These are phyloP conservation scores for Closterium sp. DNA, from an alignment of 139 green algal genomes.

Conservation along the genomic window DNA sequence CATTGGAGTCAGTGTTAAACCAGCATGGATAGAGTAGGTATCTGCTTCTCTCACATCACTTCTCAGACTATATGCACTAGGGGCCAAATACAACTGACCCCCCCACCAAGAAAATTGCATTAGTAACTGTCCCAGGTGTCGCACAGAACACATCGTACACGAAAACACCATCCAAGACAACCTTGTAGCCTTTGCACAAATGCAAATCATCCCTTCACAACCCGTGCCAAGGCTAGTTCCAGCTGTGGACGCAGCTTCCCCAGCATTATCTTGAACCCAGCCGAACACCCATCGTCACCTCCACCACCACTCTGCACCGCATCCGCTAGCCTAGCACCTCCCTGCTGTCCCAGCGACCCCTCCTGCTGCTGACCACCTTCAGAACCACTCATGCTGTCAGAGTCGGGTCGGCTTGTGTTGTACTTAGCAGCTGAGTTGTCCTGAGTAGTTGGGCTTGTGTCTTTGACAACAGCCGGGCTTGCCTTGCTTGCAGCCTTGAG, in stretches of 20 bases:
- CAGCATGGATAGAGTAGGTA: too few species aligned
- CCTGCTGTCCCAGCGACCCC: neutral
- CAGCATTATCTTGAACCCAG: slow-evolving; percentile 40
- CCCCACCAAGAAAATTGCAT: too few species aligned
- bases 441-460: neutral
- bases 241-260: slow-evolving; percentile 24
- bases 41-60: too few species aligned
- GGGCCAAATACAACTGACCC: too few species aligned
- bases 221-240: neutral
- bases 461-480: neutral
- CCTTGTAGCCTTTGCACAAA: too few species aligned
- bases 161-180: too few species aligned
- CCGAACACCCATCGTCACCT: neutral
- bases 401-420: neutral
- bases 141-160: too few species aligned
- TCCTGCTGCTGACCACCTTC: neutral
- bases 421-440: neutral
- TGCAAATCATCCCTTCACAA: neutral
- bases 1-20: too few species aligned
- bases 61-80: too few species aligned
- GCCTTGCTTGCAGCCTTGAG: neutral
- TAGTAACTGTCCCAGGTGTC: too few species aligned
- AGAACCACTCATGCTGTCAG: neutral
- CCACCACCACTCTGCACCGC: neutral
- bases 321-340: neutral